Conservation (phyloP, 73 alveolate species). For the Paramecium octaurelia region DNA sequence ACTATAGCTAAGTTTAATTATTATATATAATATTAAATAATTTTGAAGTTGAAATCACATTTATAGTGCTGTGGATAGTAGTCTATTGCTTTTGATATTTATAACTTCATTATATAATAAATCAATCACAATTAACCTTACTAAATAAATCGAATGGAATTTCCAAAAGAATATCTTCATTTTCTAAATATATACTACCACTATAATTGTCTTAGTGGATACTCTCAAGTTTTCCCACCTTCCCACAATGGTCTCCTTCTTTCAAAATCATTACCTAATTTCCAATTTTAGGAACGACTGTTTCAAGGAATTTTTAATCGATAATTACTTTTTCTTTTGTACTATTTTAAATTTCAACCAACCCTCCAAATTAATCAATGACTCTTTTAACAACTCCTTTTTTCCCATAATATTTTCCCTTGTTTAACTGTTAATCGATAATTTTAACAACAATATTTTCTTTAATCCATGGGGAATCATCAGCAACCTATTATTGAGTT, state of each 20-base stretch:
- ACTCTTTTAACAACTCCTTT: background rate
- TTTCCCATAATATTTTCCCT: conserved; percentile 33
- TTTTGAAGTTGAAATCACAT: background rate
- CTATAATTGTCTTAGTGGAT: conserved; percentile 39
- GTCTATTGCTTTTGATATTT: background rate
- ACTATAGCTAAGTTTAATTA: background rate
- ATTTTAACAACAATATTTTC: conserved; percentile 27
- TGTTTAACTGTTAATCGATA: background rate
- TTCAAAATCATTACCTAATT: background rate
- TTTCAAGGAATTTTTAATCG: background rate
- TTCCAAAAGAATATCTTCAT: background rate
- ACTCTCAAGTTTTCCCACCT: conserved; percentile 28
- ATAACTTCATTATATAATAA: background rate
- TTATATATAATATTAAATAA: too few relatives aligned
- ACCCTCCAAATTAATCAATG: background rate
- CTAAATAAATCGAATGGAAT: background rate
- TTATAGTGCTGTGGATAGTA: background rate
- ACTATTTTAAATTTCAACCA: background rate
- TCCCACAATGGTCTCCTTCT: background rate
- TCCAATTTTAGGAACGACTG: background rate
- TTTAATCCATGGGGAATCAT: background rate
- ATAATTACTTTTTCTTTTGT: background rate
- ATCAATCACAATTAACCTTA: conserved; percentile 20
- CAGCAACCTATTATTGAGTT: background rate
- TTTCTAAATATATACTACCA: conserved; percentile 41